Percentiles rank a stretch among this genome's conserved stretches.
phyloP scores from a whole-genome alignment of 139 green algal genomes.

The Chlamydomonas schloesseri region DNA sequence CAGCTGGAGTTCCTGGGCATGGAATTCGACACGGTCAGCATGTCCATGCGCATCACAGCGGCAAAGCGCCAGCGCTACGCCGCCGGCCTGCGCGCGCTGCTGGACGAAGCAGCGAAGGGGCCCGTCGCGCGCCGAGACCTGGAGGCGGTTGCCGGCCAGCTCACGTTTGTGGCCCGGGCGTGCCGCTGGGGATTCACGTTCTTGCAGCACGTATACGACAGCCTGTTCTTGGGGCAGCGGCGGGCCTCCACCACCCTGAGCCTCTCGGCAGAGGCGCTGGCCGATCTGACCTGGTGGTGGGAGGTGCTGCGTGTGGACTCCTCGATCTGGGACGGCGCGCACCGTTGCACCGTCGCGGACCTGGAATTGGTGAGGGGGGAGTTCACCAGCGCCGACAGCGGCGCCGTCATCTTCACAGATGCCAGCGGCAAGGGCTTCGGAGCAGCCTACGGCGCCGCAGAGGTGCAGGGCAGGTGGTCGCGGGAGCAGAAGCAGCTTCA shows the following conservation, averaged over 20 bases:
- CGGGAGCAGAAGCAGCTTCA: neutral
- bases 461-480: neutral
- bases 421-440: slow-evolving; percentile 25
- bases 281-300: slow-evolving; percentile 21
- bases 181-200: slow-evolving; percentile 35
- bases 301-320: neutral
- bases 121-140: neutral
- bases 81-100: neutral
- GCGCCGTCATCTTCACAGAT: slow-evolving; percentile 34
- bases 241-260: neutral
- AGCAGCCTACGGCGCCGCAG: neutral
- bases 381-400: neutral
- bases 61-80: neutral
- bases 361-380: slow-evolving; percentile 19
- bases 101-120: neutral
- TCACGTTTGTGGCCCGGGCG: neutral
- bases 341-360: neutral
- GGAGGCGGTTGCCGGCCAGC: neutral
- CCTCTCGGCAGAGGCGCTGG: neutral
- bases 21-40: neutral
- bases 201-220: slow-evolving; percentile 6
- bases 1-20: slow-evolving; percentile 29
- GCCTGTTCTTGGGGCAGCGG: neutral
- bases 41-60: slow-evolving; percentile 9
- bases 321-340: neutral